Base-by-base conservation (phyloP, 2,329 filamentous ascomycete genomes). In the Metarhizium guizhouense region DNA sequence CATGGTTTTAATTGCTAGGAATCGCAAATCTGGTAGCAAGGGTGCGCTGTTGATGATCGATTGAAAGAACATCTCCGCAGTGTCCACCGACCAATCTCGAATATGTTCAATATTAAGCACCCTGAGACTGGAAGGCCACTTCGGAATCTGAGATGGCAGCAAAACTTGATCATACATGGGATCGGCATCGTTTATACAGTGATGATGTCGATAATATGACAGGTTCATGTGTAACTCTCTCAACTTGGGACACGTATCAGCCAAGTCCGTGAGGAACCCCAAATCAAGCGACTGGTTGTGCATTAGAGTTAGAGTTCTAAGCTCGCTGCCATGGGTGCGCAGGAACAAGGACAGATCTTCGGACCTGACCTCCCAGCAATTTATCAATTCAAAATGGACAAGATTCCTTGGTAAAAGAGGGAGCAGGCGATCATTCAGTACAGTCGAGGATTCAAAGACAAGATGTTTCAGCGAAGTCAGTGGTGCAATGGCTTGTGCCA, bases 251-350 rank as follows among this genome's bases (percentile, higher is more conserved):
- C 91, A 96, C 2, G 80, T 78, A 4, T 73, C 68, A 18, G 81
- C 83, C 49, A 97, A 71, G 30, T 78, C 70, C 0, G 83, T 79
- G 6, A 94, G 75, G 63, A 96, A 96, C 0, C 79, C 82, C 45
- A 96, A 72, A 63, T 85, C 87, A 43, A 96, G 75, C 2, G 86
- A 84, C 58, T 89, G 85, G 63, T 95, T 95, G 70, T 95, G 88
- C 54, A 86, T 82, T 5, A 96, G 74, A 1, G 78, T 80, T 7
- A 97, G 76, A 42, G 81, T 80, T 53, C 80, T 79, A 25, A 97
- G 73, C n/a, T 81, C 73, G 25, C 74, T 70, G 0, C 91, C 92
- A 62, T 89, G 84, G 1, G 80, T 80, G 6, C 75, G 66, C 45
- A 96, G 76, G 64, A 87, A 96, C 0, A 70, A 67, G 30, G 76